Conservation (phyloP, 495 filamentous ascomycete species). For the Pyronema domesticum region DNA sequence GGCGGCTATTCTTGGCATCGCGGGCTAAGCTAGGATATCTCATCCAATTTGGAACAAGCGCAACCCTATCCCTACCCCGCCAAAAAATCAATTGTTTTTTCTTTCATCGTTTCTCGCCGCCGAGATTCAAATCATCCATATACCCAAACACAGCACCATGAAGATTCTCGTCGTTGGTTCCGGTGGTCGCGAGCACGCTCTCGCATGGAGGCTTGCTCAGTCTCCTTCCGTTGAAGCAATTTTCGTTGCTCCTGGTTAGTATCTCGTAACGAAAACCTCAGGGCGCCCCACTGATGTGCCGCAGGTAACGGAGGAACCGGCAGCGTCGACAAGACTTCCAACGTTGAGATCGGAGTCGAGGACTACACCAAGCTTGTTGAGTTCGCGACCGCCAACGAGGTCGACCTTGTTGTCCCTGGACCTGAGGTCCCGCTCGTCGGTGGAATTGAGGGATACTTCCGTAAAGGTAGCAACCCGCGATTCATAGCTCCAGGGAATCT, state of each 20-base stretch:
- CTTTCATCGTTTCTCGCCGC: background rate
- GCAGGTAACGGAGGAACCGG: slow-evolving; percentile 85
- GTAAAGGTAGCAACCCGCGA: slow-evolving; percentile 28
- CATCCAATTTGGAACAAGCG: background rate
- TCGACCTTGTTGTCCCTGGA: slow-evolving; percentile 80
- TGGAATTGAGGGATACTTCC: slow-evolving; percentile 72
- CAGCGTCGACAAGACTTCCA: slow-evolving; percentile 52
- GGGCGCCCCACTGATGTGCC: background rate
- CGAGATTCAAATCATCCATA: background rate
- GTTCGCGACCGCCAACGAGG: slow-evolving; percentile 48
- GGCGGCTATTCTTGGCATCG: no score
- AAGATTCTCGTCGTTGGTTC: slow-evolving; percentile 72
- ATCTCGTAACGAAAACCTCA: slow-evolving; percentile 27
- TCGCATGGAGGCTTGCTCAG: slow-evolving; percentile 85
- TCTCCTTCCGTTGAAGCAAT: slow-evolving; percentile 50
- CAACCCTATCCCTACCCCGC: background rate
- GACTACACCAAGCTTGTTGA: slow-evolving; percentile 62
- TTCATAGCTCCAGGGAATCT: background rate
- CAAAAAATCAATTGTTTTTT: background rate
- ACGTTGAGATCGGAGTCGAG: slow-evolving; percentile 44
- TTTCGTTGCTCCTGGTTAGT: slow-evolving; percentile 38
- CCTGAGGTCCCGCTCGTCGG: slow-evolving; percentile 90
- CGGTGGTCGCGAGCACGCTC: slow-evolving; percentile 83
- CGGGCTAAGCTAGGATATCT: background rate
- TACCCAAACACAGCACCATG: slow-evolving; percentile 9